Conservation (phyloP, 2,329 filamentous ascomycete species). For the Penicillium decumbens region DNA sequence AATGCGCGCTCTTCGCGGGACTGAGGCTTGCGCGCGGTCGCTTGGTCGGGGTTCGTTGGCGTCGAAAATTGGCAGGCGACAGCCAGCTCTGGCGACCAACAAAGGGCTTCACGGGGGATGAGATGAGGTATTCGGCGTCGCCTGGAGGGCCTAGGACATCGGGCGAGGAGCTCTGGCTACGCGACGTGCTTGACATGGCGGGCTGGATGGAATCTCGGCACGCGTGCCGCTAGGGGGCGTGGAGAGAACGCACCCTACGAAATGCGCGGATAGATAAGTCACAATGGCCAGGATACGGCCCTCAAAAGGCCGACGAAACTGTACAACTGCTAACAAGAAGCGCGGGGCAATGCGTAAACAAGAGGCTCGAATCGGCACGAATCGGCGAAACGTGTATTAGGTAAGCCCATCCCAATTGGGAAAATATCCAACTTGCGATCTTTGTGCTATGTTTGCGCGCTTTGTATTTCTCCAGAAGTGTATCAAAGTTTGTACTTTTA, state of each 20-base stretch:
- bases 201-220: constrained; percentile 19
- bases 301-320: constrained; percentile 3
- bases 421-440: not conserved
- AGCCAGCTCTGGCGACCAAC: constrained; percentile 37
- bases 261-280: constrained; percentile 14
- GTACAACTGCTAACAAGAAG: constrained; percentile 11
- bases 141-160: constrained; percentile 42
- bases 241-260: constrained; percentile 15
- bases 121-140: constrained; percentile 41
- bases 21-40: constrained; percentile 34
- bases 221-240: constrained; percentile 24
- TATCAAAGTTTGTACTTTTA: not conserved
- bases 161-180: constrained; percentile 40
- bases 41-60: constrained; percentile 34
- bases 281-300: constrained; percentile 2
- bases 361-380: constrained; percentile 35
- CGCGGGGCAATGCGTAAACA: constrained; percentile 32
- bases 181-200: constrained; percentile 32
- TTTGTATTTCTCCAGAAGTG: not conserved
- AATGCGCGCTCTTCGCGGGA: constrained; percentile 37
- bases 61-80: constrained; percentile 34
- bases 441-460: not conserved
- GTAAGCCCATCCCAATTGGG: constrained; percentile 12
- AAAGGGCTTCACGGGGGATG: constrained; percentile 40
- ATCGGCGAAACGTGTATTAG: constrained; percentile 12